Evolutionary conservation across 352 stramenopile genomes (phyloP).

Genomic region (Peronospora destructor): DNA sequence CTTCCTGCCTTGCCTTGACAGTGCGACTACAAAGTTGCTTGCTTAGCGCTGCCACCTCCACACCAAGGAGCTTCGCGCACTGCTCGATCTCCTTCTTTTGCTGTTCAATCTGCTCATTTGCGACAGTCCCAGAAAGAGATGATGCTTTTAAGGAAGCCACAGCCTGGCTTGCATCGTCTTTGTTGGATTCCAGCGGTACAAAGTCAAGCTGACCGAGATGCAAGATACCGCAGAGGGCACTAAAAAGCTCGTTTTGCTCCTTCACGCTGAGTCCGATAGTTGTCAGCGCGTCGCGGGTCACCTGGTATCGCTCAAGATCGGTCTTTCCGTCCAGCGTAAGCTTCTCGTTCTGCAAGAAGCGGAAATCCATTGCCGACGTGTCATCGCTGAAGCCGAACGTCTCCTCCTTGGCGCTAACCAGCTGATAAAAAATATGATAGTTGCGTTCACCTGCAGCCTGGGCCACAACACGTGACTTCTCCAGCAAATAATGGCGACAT

Average conservation of each 20-base stretch:
- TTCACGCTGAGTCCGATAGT: conserved; percentile 66
- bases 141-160: conserved; percentile 39
- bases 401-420: conserved; percentile 62
- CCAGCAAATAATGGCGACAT: conserved; percentile 92
- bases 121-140: conserved; percentile 7
- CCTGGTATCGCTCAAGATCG: conserved; percentile 69
- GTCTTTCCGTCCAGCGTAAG: conserved; percentile 63
- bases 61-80: conserved; percentile 59
- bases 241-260: conserved; percentile 73
- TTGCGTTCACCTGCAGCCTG: conserved; percentile 91
- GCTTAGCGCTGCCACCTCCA: conserved; percentile 52
- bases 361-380: conserved; percentile 51
- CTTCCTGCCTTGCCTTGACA: conserved; percentile 73
- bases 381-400: conserved; percentile 43
- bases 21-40: conserved; percentile 76
- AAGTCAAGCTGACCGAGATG: conserved; percentile 81
- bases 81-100: conserved; percentile 57
- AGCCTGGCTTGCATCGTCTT: conserved; percentile 65
- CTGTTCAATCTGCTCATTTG: conserved; percentile 34
- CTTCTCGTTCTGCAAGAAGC: conserved; percentile 68
- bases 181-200: conserved; percentile 65
- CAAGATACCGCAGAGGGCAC: conserved; percentile 66
- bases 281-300: conserved; percentile 69
- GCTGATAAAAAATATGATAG: conserved; percentile 99
- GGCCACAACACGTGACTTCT: conserved; percentile 93